A percentile compares a stretch with the other conserved stretches of the same genome.
phyloP scores from a whole-genome alignment of 257 asterid genomes.

The Thymus mandschuricus region DNA sequence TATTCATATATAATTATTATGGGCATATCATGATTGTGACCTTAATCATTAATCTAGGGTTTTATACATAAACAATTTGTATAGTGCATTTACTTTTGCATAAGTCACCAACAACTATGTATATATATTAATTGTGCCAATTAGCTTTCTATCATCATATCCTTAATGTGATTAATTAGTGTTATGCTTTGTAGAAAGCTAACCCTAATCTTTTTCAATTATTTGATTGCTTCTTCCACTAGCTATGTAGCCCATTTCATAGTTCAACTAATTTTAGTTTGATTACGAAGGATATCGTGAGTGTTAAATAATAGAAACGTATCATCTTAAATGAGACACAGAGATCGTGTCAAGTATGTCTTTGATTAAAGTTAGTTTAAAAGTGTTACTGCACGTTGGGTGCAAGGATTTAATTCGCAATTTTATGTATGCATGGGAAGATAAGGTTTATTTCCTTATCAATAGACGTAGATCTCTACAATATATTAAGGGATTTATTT shows the following conservation, averaged over 20 bases:
- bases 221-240: constrained; percentile 25
- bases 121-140: neutral
- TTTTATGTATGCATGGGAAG: no score
- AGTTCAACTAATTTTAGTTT: neutral
- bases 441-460: no score
- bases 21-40: constrained; percentile 37
- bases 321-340: no score
- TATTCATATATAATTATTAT: neutral
- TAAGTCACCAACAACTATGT: constrained; percentile 32
- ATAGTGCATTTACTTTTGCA: constrained; percentile 8
- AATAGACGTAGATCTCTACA: no score
- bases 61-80: neutral
- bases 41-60: constrained; percentile 27
- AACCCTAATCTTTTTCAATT: neutral
- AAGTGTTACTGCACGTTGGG: no score
- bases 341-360: no score
- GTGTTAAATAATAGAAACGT: no score
- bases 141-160: constrained; percentile 28
- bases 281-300: no score
- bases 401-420: no score
- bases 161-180: constrained; percentile 1
- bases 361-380: no score
- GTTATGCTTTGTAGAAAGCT: neutral
- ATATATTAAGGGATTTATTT: no score
- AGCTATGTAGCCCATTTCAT: neutral